Percentiles rank a stretch among this genome's conserved stretches.
Conservation (phyloP, 1,139 yeast genomes). For the Saccharomyces pastorianus region DNA sequence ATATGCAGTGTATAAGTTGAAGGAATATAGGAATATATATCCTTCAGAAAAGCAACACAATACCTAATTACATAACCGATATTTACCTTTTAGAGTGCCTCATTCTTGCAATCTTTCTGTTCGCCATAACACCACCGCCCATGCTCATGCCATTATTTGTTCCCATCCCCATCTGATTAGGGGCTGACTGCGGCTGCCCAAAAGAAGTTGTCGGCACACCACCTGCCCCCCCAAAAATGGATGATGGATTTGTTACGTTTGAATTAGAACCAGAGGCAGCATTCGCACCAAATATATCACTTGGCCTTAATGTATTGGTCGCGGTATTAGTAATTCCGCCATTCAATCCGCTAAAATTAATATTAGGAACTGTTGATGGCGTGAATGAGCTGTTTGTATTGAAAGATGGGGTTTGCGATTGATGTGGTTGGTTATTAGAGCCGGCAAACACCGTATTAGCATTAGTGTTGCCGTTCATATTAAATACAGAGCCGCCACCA, state of each 20-base stretch:
- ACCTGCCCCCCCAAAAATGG: slow-evolving; percentile 3
- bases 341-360: slow-evolving; percentile 19
- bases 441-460: background rate
- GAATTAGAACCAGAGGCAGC: background rate
- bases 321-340: slow-evolving; percentile 1
- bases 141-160: background rate
- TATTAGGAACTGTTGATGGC: slow-evolving; percentile 22
- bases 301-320: slow-evolving; percentile 15
- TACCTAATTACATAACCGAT: background rate
- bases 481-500: background rate
- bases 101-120: slow-evolving; percentile 26
- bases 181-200: slow-evolving; percentile 1
- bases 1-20: background rate
- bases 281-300: slow-evolving; percentile 16
- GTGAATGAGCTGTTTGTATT: slow-evolving; percentile 9
- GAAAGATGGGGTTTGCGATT: slow-evolving; percentile 3
- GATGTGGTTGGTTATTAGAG: slow-evolving; percentile 6
- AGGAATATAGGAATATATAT: background rate
- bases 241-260: slow-evolving; percentile 1
- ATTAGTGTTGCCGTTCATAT: background rate
- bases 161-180: slow-evolving; percentile 3
- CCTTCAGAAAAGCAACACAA: background rate
- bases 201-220: slow-evolving; percentile 2
- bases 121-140: slow-evolving; percentile 7
- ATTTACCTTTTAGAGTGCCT: slow-evolving; percentile 17